Base-by-base conservation (phyloP, 2,329 filamentous ascomycete species). In the Xylaria hypoxylon region DNA sequence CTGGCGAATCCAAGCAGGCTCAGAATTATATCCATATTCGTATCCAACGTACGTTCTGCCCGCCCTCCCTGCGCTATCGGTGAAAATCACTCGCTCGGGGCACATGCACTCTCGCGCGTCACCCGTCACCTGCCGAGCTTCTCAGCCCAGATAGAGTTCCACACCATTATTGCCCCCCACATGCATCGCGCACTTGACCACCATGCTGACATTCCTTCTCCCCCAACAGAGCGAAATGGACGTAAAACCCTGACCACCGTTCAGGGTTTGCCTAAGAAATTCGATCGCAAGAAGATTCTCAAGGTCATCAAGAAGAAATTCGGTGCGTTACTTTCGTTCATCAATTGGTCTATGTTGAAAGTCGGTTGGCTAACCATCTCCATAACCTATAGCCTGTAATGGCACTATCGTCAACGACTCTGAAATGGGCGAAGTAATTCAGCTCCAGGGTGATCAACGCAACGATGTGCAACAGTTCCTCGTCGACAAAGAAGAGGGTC, bases 301-400 rank as follows among this genome's bases (percentile, higher is more conserved):
- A 97, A 97, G 87, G 94, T 97, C 84, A 97, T 98, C 87, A 98
- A 98, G 91, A 98, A 98, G 90, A 96, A 97, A 82, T 98, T 98
- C 79, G 92, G 91, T 94, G 64, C 40, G 59, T 59, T 48, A 40
- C 19, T 48, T 19, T 17, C 28, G 31, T 40, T 50, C 8, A 17
- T 31, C 8, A 15, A 40, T 50, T 4, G 15, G 24, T 56, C 15
- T 24, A 13, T 15, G 17, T 33, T n/a, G 15, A 17, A 50, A 17
- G 17, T 31, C 19, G 11, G 24, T 31, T 31, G 7, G 42, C 60
- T 65, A 59, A 64, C 50, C 26, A 45, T 17, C 48, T 56, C 35
- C 65, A 8, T 66, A 70, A 40, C 62, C 74, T 78, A 6, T 70
- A 93, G 95, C 96, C 83, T 98, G 95, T 93, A 98, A 99, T 97